These are phyloP conservation scores for Cordyceps farinosa DNA, from an alignment of 2,329 filamentous ascomycete genomes.

Conservation along the genomic window DNA sequence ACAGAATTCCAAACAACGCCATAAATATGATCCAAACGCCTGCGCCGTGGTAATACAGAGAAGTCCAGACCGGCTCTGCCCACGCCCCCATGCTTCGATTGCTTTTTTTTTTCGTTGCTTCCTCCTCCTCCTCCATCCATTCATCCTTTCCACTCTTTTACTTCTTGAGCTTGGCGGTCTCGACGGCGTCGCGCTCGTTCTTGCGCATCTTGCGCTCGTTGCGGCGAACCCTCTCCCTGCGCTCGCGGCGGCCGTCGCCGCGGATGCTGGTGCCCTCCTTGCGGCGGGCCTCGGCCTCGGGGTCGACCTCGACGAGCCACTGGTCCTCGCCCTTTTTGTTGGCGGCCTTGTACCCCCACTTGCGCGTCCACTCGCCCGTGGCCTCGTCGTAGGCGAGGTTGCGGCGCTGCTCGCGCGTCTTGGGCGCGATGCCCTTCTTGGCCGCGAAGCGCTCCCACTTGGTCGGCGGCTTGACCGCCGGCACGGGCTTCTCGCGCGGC, in stretches of 20 bases:
- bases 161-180: slow-evolving; percentile 16
- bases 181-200: slow-evolving; percentile 52
- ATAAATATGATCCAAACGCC: slow-evolving; percentile 14
- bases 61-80: not conserved
- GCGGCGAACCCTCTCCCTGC: slow-evolving; percentile 65
- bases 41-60: slow-evolving; percentile 9
- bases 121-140: not conserved
- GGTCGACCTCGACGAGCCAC: slow-evolving; percentile 90
- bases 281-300: slow-evolving; percentile 61
- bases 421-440: slow-evolving; percentile 94
- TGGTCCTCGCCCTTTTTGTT: slow-evolving; percentile 81
- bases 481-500: slow-evolving; percentile 89
- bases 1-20: not conserved
- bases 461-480: slow-evolving; percentile 74
- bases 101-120: not conserved
- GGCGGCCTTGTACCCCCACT: slow-evolving; percentile 91
- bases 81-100: not conserved
- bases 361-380: slow-evolving; percentile 82
- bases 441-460: slow-evolving; percentile 96
- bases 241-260: slow-evolving; percentile 60
- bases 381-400: slow-evolving; percentile 81
- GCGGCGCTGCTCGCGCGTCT: slow-evolving; percentile 70
- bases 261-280: slow-evolving; percentile 60
- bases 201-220: slow-evolving; percentile 68
- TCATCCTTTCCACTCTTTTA: not conserved